A percentile compares a stretch with the other conserved stretches of the same genome.
phyloP scores from a whole-genome alignment of 768 basidiomycete species.

The Hydnum rufescens region DNA sequence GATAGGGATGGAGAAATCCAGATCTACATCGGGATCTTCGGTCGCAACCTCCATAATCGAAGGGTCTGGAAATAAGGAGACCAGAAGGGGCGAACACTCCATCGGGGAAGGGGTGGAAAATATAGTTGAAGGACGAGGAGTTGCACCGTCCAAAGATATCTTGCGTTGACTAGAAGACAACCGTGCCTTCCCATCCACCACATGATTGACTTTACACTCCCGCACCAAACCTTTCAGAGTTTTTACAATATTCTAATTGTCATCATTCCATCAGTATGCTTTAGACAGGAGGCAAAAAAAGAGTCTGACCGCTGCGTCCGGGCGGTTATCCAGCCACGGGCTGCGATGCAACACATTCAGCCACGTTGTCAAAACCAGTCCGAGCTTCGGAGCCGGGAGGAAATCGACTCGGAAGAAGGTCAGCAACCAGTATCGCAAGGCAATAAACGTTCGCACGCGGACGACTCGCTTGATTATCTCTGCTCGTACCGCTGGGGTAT shows the following conservation, averaged over 20 bases:
- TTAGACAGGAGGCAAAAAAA: conserved; percentile 1
- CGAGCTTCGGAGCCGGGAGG: conserved; percentile 55
- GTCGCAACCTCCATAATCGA: too few species aligned
- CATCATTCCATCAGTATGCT: too few species aligned
- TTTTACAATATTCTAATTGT: too few species aligned
- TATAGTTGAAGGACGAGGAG: too few species aligned
- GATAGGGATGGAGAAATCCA: conserved; percentile 35
- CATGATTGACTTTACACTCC: conserved; percentile 35
- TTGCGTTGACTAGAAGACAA: conserved; percentile 18
- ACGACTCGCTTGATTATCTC: conserved; percentile 58
- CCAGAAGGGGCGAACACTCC: too few species aligned
- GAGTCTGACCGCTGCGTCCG: conserved; percentile 42
- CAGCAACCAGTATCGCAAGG: conserved; percentile 75
- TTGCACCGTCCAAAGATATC: too few species aligned
- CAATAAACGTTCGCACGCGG: conserved; percentile 74
- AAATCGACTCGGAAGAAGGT: conserved; percentile 86
- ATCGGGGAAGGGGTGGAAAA: too few species aligned
- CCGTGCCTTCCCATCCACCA: not conserved
- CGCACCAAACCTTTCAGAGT: conserved; percentile 67
- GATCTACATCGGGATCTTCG: too few species aligned
- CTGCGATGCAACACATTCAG: conserved; percentile 37
- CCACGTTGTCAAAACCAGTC: conserved; percentile 56
- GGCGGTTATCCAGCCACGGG: conserved; percentile 27
- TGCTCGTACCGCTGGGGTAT: conserved; percentile 24
- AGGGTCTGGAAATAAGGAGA: too few species aligned